Percentiles rank a stretch among this genome's conserved stretches.
phyloP scores from a whole-genome alignment of 306 rosid species.

The Alnus rubra region DNA sequence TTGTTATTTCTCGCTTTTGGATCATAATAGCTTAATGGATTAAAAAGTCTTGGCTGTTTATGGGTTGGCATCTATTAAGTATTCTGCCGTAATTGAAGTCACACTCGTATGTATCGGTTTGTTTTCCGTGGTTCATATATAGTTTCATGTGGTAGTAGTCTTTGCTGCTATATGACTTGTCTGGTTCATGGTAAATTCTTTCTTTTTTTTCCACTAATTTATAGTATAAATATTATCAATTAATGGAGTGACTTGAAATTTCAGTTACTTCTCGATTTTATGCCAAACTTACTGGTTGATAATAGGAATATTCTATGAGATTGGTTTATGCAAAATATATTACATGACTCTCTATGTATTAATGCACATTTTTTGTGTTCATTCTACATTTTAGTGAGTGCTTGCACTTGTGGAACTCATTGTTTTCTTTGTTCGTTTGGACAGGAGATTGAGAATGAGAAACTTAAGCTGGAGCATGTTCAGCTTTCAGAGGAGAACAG shows the following conservation, averaged over 20 bases:
- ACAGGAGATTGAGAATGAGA: constrained; percentile 94
- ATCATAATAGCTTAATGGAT: constrained; percentile 19
- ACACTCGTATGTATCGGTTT: neutral
- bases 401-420: constrained; percentile 19
- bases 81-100: neutral
- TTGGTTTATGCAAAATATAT: neutral
- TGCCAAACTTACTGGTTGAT: neutral
- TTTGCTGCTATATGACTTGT: no score
- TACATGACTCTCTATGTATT: neutral
- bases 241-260: neutral
- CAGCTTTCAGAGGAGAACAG: constrained; percentile 90
- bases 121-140: neutral
- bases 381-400: constrained; percentile 2
- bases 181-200: neutral
- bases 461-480: constrained; percentile 79
- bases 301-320: neutral
- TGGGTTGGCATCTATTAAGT: neutral
- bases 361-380: constrained; percentile 12
- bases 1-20: constrained; percentile 11
- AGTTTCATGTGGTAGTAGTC: neutral
- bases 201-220: neutral
- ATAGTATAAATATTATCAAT: neutral
- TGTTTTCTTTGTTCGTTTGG: constrained; percentile 17
- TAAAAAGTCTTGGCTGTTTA: constrained; percentile 8
- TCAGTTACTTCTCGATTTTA: neutral